Base-by-base conservation (phyloP, 345 rosid species). In the Eucalyptus regnans region DNA sequence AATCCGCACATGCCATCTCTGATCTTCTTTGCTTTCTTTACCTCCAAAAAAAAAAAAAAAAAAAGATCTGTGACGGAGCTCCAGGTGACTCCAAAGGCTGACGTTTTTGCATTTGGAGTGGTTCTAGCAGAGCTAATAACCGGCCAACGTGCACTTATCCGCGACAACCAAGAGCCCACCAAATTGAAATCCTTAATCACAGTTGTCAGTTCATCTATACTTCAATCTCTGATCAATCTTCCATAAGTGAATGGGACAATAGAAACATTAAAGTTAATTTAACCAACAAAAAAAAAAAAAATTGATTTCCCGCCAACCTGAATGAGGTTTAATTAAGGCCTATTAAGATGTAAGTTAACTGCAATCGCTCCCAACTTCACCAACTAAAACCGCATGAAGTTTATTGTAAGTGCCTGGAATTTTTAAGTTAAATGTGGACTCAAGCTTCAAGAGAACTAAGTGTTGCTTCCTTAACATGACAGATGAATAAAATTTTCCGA, bases 101-200 rank as follows among this genome's bases (percentile, higher is more conserved):
- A 95, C 84, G 95, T 94, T 29, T 94, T 94, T 88, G 95, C 96
- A 51, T 95, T 94, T 44, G 96, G 96, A 86, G 96, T 95, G 89
- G 95, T 94, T 71, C 90, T 94, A 60, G 95, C 94, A 13, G 97
- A 94, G 94, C 94, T 95, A 76, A 94, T 94, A 88, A 94, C 96
- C 3, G 96, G 96, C 31, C 93, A 93, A 48, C 94, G 93, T 23
- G 97, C 96, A 14, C 91, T 94, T 25, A 58, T 90, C 85, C 96
- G 94, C 7, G 96, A 94, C 90, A 90, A 89, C 79, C 66, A 87
- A n/a, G 93, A 95, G 81, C 92, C 94, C 23, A 89, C 81, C 88
- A 95, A 91, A 88, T 62, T 91, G 93, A 94, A 89, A 85, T 93
- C 95, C 23, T 92, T 95, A 44, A 93, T 93, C 33, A 88, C 93